These are phyloP conservation scores for Rhodotorula glutinis DNA, from an alignment of 1,284 basidiomycete species.

Conservation along the genomic window DNA sequence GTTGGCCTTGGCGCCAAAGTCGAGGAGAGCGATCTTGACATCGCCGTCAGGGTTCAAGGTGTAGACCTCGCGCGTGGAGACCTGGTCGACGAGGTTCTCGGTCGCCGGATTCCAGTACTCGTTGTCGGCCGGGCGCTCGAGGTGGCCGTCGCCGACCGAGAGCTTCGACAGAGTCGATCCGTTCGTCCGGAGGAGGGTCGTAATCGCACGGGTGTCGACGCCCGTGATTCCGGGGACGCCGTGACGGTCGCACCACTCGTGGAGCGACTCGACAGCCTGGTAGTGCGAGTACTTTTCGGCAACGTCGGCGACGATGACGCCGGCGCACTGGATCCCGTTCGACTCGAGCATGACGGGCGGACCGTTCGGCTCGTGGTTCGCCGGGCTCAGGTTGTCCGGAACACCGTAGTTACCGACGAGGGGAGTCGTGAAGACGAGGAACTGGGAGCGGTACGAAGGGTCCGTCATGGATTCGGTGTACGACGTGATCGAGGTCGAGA, in stretches of 20 bases:
- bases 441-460: slow-evolving; percentile 96
- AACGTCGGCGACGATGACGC: slow-evolving; percentile 89
- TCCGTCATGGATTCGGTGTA: slow-evolving; percentile 99
- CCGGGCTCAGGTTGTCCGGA: slow-evolving; percentile 61
- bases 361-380: slow-evolving; percentile 65
- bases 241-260: slow-evolving; percentile 88
- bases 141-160: slow-evolving; percentile 72
- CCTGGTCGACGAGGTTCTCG: slow-evolving; percentile 90
- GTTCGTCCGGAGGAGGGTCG: slow-evolving; percentile 87
- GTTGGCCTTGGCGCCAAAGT: slow-evolving; percentile 97
- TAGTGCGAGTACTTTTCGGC: slow-evolving; percentile 95
- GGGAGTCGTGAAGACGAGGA: slow-evolving; percentile 96
- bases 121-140: slow-evolving; percentile 57
- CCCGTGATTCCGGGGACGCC: slow-evolving; percentile 91
- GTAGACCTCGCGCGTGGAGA: slow-evolving; percentile 82
- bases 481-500: slow-evolving; percentile 97
- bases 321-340: slow-evolving; percentile 81
- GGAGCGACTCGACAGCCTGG: slow-evolving; percentile 84
- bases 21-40: slow-evolving; percentile 88
- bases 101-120: slow-evolving; percentile 89
- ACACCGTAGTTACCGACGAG: slow-evolving; percentile 99
- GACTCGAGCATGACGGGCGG: slow-evolving; percentile 77
- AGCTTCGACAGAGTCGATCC: slow-evolving; percentile 94
- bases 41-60: slow-evolving; percentile 81
- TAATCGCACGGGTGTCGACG: slow-evolving; percentile 96